Conservation (phyloP, 2,329 filamentous ascomycete species). For the Fonsecaea pedrosoi region DNA sequence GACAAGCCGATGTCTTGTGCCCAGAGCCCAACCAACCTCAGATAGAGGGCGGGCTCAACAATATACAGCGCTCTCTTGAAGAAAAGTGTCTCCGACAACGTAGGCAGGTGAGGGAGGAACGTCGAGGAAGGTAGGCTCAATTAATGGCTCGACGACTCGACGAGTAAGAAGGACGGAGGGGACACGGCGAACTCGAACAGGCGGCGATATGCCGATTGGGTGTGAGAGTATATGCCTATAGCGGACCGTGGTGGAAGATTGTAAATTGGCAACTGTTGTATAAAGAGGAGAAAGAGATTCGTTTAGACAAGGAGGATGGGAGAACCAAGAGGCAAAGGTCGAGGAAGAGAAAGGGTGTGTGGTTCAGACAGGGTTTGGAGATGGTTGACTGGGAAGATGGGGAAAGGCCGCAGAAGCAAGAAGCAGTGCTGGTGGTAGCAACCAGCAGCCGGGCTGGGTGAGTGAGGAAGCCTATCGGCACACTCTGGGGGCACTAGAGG, state of each 20-base stretch:
- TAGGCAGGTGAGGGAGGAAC: not conserved
- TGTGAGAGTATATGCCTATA: not conserved
- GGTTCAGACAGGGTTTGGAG: conserved; percentile 10
- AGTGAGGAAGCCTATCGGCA: conserved; percentile 21
- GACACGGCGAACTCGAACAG: conserved; percentile 6
- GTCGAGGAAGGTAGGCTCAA: not conserved
- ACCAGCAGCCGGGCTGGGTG: conserved; percentile 7
- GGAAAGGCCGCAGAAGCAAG: conserved; percentile 18
- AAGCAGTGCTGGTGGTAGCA: not conserved
- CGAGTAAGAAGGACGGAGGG: conserved; percentile 8
- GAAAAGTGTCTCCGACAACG: not conserved
- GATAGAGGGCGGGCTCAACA: not conserved
- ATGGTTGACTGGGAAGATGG: conserved; percentile 9
- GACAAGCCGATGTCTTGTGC: conserved; percentile 17
- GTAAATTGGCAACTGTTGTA: not conserved
- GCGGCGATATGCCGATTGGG: conserved; percentile 3
- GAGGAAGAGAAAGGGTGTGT: conserved; percentile 8
- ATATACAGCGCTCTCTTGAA: not conserved
- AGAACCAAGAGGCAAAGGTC: conserved; percentile 4
- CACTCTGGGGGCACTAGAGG: conserved; percentile 15
- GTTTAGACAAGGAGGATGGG: conserved; percentile 5
- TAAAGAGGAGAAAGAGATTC: not conserved
- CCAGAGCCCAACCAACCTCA: conserved; percentile 11
- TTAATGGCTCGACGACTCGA: conserved; percentile 20
- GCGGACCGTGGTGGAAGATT: not conserved